These are phyloP conservation scores for Torulaspora indica DNA, from an alignment of 805 yeast species.

Conservation along the genomic window DNA sequence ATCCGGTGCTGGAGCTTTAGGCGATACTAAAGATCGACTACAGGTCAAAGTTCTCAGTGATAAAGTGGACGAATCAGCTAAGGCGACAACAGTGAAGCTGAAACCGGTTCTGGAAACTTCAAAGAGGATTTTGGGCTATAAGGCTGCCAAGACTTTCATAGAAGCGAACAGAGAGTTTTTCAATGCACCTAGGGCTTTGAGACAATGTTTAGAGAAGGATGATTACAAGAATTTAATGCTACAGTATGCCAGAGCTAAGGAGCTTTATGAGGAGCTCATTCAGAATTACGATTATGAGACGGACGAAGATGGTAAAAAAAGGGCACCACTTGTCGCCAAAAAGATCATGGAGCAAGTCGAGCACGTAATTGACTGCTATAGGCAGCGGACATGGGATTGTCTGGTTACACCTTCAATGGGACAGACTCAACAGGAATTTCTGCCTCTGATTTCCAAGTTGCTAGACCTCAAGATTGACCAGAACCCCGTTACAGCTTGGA, in stretches of 20 bases:
- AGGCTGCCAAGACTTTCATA: slow-evolving; percentile 47
- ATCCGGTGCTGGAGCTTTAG: slow-evolving; percentile 28
- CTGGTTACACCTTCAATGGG: slow-evolving; percentile 32
- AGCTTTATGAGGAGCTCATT: slow-evolving; percentile 21
- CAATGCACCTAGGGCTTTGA: slow-evolving; percentile 51
- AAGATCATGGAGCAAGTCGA: slow-evolving; percentile 57
- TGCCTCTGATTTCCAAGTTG: slow-evolving; percentile 48
- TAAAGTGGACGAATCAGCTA: slow-evolving; percentile 46
- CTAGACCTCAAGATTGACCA: slow-evolving; percentile 59
- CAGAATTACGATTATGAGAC: slow-evolving; percentile 10
- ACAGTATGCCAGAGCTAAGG: slow-evolving; percentile 52
- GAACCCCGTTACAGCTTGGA: slow-evolving; percentile 63
- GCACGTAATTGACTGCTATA: slow-evolving; percentile 49
- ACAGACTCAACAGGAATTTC: slow-evolving; percentile 33
- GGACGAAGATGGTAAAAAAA: slow-evolving; percentile 27
- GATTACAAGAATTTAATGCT: slow-evolving; percentile 56
- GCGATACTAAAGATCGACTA: slow-evolving; percentile 29
- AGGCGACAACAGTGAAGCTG: slow-evolving; percentile 48
- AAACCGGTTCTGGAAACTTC: slow-evolving; percentile 56
- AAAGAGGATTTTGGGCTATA: slow-evolving; percentile 45
- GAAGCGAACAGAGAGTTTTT: slow-evolving; percentile 51
- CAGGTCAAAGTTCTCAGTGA: slow-evolving; percentile 38
- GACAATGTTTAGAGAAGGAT: slow-evolving; percentile 40
- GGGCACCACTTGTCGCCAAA: slow-evolving; percentile 38
- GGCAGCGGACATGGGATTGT: slow-evolving; percentile 48